Conservation (phyloP, 352 stramenopile species). For the Globisporangium spinosum region DNA sequence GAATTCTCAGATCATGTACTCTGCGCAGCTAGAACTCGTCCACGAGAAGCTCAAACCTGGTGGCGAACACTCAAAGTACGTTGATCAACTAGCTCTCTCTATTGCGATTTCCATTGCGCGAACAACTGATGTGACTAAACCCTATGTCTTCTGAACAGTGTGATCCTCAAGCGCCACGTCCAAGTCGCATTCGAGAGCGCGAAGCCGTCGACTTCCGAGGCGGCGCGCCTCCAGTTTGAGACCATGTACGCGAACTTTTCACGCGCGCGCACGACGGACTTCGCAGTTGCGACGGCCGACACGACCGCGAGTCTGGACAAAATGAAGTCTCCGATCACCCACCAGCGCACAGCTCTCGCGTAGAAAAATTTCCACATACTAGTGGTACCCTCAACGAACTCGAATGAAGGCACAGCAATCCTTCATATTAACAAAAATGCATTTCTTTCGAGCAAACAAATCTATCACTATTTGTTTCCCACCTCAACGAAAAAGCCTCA, state of each 20-base stretch:
- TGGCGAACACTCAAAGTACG: conserved; percentile 46
- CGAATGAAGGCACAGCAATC: not conserved
- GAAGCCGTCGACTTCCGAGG: conserved; percentile 68
- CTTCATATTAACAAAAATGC: too few species aligned
- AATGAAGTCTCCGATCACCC: conserved; percentile 51
- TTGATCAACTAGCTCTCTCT: not conserved
- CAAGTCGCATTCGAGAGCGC: conserved; percentile 57
- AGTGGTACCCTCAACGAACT: too few species aligned
- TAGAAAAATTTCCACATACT: conserved; percentile 17
- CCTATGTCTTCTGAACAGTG: conserved; percentile 15
- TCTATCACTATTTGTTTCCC: not conserved
- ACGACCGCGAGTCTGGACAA: conserved; percentile 37
- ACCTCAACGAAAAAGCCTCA: not conserved
- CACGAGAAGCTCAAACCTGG: conserved; percentile 88
- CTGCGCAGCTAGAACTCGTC: conserved; percentile 91
- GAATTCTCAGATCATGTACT: conserved; percentile 80
- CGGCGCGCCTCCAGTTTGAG: conserved; percentile 58
- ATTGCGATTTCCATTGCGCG: not conserved
- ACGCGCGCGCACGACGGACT: conserved; percentile 66
- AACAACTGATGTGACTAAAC: not conserved
- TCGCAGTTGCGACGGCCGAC: conserved; percentile 52
- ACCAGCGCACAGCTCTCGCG: conserved; percentile 68
- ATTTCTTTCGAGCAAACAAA: too few species aligned
- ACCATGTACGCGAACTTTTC: conserved; percentile 68
- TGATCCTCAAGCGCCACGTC: conserved; percentile 57